Base-by-base conservation (phyloP, 768 basidiomycete genomes). In the Boletus pseudopeckii region DNA sequence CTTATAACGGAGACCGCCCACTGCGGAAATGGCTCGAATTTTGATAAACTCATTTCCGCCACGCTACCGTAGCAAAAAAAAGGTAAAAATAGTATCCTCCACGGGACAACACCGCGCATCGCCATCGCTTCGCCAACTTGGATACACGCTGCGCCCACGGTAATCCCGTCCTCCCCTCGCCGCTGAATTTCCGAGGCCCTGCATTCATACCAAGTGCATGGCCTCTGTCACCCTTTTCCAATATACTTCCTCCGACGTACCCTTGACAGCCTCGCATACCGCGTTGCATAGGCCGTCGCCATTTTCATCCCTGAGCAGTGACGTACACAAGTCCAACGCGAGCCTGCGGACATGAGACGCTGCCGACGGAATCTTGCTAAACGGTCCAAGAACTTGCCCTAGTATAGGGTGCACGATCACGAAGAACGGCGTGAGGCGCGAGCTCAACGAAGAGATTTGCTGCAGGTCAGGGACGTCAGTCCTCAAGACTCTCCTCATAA, bases 381-480 rank as follows among this genome's bases (percentile, higher is more conserved):
- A 98, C 22, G 95, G 95, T 0, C 95, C 96, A 15, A 74, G 72
- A 32, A 94, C 64, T 50, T 76, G 73, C 9, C 93, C 94, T 45
- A 85, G 87, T 28, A 74, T 73, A n/a, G 90, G 77, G 67, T 97
- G 93, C 10, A 71, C 74, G 42, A 95, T 77, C 63, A 75, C 77
- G 72, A 97, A 98, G 72, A 84, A 97, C 18, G 93, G 92, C 10
- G 79, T 71, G 7, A 96, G 74, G 22, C 86, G 83, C 17, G 81
- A 76, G 54, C 77, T 75, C 45, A 92, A 69, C 42, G 74, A 63
- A 37, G 71, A 44, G 58, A 82, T 66, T n/a, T 74, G 68, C 85
- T 86, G 68, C 32, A 42, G 34, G 55, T 55, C 53, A 64, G 54
- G 56, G 48, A 42, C 47, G 34, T 62, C 47, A 58, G 45, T 50